Evolutionary conservation across 2,329 filamentous ascomycete species (phyloP), one percentile per base, ranked within the genome.

Genomic region (Fusarium poae): DNA sequence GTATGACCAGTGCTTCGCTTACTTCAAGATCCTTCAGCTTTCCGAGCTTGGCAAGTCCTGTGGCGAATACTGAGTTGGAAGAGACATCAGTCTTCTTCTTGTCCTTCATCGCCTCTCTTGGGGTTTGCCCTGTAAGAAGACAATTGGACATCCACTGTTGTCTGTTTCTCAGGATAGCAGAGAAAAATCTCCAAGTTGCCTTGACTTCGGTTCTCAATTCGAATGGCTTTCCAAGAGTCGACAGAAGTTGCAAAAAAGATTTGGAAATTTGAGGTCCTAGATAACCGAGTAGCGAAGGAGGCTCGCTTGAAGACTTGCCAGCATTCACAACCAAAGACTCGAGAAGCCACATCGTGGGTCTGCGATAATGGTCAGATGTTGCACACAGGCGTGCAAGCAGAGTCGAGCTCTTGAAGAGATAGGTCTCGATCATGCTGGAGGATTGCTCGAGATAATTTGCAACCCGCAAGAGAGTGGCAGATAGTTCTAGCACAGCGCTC

Each of bases 141-240:
- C 94, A 97, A 65, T 97, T 93, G 0, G 95, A 93, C 82, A 99
- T 92, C 92, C 95, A 98, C 76, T 97, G 94, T 77, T 99, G 96
- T 67, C 93, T 90, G 76, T 93, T 94, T 70, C 92, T 91, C 63
- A 99, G 88, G 46, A 98, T 91, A 5, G 91, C 90, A 4, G 94
- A 92, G 54, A 98, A 89, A 74, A 99, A 90, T 58, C 88, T 88
- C 96, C 95, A 99, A 21, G 93, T 91, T 10, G 85, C 84, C 42
- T 88, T 86, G 40, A 91, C 88, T 55, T 93, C 87, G 8, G 83
- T 78, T 3, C 86, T 80, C 70, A 93, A 84, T 53, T 87, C 84
- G 59, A 96, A 86, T 5, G 94, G 93, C 70, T 88, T 89, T 70
- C 95, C 93, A 27, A 97, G 84, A 62, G 89, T 87, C 6, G 92